Percentiles rank a stretch among this genome's conserved stretches.
These are phyloP conservation scores for Botrytis sinoallii DNA, from an alignment of 2,329 filamentous ascomycete species.

Conservation along the genomic window DNA sequence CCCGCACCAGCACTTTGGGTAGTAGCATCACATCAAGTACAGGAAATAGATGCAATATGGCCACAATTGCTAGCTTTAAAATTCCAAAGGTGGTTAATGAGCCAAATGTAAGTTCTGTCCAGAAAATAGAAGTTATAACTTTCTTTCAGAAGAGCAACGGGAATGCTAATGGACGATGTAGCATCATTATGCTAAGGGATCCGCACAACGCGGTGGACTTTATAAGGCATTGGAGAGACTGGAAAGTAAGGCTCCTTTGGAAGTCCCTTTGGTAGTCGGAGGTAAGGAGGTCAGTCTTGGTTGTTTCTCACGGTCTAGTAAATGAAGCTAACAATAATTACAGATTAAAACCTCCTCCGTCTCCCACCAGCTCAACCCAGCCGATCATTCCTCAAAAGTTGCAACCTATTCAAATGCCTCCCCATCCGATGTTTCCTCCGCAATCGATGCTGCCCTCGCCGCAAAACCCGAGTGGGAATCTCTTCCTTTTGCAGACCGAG, in stretches of 20 bases:
- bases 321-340: constrained; percentile 6
- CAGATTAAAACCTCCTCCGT: constrained; percentile 65
- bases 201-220: constrained; percentile 72
- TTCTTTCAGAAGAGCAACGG: background rate
- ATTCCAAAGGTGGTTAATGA: constrained; percentile 86
- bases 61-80: constrained; percentile 73
- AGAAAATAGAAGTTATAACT: background rate
- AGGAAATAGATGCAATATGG: constrained; percentile 26
- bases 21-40: background rate
- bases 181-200: constrained; percentile 88
- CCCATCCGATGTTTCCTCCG: constrained; percentile 65
- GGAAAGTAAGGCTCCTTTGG: constrained; percentile 65
- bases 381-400: constrained; percentile 71
- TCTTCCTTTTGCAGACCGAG: constrained; percentile 84
- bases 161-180: constrained; percentile 41
- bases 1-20: constrained; percentile 25
- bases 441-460: constrained; percentile 23
- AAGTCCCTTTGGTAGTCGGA: constrained; percentile 79
- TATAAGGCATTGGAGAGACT: constrained; percentile 68
- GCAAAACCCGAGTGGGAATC: constrained; percentile 80
- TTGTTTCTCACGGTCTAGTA: background rate
- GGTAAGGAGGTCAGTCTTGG: constrained; percentile 66
- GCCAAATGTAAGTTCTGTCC: constrained; percentile 71
- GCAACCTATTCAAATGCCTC: constrained; percentile 85
- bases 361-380: constrained; percentile 75